Percentiles rank a stretch among this genome's conserved stretches.
These are phyloP conservation scores for Eruca vesicaria DNA, from an alignment of 441 rosid genomes.

Conservation along the genomic window DNA sequence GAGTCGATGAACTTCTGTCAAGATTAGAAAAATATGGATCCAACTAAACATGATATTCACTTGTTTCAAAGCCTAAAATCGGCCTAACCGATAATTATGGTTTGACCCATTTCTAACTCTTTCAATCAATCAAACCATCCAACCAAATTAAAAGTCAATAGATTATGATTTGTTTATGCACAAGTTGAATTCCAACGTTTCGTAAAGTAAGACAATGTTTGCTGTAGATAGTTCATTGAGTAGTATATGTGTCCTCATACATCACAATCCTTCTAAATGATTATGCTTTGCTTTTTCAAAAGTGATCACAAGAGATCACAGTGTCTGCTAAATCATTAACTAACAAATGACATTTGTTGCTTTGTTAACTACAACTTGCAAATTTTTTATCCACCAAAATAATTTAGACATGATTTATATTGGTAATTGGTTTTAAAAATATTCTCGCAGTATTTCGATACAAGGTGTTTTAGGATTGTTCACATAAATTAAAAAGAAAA, in stretches of 20 bases:
- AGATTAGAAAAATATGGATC: neutral
- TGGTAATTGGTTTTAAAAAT: neutral
- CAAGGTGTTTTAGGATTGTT: no score
- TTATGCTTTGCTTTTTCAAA: conserved; percentile 30
- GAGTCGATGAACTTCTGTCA: neutral
- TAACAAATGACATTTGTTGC: conserved; percentile 6
- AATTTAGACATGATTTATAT: neutral
- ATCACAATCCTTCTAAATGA: conserved; percentile 16
- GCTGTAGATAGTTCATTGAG: conserved; percentile 20
- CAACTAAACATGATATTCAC: neutral
- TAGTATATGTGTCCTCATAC: conserved; percentile 21
- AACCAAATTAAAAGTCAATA: neutral
- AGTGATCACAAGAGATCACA: conserved; percentile 22
- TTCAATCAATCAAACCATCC: neutral
- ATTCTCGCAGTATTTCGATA: no score
- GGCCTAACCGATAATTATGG: neutral
- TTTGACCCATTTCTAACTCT: neutral
- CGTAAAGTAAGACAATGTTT: conserved; percentile 30
- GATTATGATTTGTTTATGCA: neutral
- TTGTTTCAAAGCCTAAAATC: neutral
- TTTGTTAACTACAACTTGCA: conserved; percentile 28
- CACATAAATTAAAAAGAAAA: no score
- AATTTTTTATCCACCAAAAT: neutral
- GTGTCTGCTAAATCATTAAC: conserved; percentile 25
- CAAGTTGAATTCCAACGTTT: conserved; percentile 14